Evolutionary conservation across 129 eudicot genomes (phyloP).

Genomic region (Flaveria trinervia): DNA sequence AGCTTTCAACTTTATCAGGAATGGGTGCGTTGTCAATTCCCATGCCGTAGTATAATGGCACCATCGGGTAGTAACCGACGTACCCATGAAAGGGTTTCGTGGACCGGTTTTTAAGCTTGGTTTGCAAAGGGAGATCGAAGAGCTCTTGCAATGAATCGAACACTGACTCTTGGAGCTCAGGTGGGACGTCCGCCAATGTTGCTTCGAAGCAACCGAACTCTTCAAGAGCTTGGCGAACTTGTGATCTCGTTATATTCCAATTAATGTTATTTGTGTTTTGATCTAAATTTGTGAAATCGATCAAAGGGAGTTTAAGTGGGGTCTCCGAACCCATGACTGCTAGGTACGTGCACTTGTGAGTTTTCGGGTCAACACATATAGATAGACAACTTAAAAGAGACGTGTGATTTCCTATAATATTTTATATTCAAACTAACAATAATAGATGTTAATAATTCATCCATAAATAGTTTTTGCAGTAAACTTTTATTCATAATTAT

Average conservation of each 20-base stretch:
- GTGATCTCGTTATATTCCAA: conserved; percentile 50
- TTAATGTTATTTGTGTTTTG: conserved; percentile 26
- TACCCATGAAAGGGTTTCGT: conserved; percentile 68
- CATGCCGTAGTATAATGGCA: conserved; percentile 65
- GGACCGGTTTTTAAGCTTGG: conserved; percentile 33
- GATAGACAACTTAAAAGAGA: too few species aligned
- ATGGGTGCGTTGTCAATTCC: conserved; percentile 42
- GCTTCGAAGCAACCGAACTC: conserved; percentile 76
- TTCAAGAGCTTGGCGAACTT: conserved; percentile 51
- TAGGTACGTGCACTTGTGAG: too few species aligned
- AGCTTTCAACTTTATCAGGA: conserved; percentile 38
- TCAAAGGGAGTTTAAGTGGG: conserved; percentile 41
- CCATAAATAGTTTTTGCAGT: too few species aligned
- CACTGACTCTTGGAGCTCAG: conserved; percentile 34
- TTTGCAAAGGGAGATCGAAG: conserved; percentile 67
- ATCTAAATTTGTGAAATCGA: conserved; percentile 44
- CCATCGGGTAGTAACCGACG: conserved; percentile 54
- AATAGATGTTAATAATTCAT: too few species aligned
- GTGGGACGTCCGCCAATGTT: conserved; percentile 35
- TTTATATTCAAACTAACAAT: too few species aligned
- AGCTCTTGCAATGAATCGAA: conserved; percentile 43
- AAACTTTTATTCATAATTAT: too few species aligned
- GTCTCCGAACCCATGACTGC: conserved; percentile 35
- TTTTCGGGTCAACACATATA: too few species aligned
- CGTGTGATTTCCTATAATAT: too few species aligned